Evolutionary conservation across 2,329 filamentous ascomycete species (phyloP).

Genomic region (Fusarium chuoi): DNA sequence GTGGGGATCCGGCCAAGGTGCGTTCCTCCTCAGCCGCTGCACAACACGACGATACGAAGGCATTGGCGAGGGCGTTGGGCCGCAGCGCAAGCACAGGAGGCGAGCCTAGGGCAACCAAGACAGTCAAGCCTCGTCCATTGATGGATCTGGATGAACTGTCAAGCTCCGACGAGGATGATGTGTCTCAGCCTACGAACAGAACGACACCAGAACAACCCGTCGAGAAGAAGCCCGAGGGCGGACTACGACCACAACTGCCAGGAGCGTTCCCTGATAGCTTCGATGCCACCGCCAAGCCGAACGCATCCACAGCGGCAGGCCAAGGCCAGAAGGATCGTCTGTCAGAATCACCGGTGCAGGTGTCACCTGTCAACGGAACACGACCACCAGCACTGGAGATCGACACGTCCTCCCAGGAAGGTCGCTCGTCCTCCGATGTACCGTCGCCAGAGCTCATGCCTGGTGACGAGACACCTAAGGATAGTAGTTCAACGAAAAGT

Average conservation of each 20-base stretch:
- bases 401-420: constrained; percentile 78
- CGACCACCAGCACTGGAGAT: constrained; percentile 74
- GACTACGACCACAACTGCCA: constrained; percentile 49
- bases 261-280: constrained; percentile 57
- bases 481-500: constrained; percentile 51
- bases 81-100: constrained; percentile 49
- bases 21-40: constrained; percentile 50
- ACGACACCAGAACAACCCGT: constrained; percentile 26
- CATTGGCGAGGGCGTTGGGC: constrained; percentile 34
- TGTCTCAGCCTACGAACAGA: constrained; percentile 38
- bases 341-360: constrained; percentile 75
- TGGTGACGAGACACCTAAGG: constrained; percentile 52
- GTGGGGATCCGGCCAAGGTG: constrained; percentile 44
- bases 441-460: constrained; percentile 71
- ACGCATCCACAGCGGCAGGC: constrained; percentile 47
- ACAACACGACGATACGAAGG: constrained; percentile 52
- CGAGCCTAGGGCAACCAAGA: constrained; percentile 65
- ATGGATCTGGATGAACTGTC: constrained; percentile 79
- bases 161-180: constrained; percentile 60
- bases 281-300: constrained; percentile 46
- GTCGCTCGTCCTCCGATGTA: constrained; percentile 70
- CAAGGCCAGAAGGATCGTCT: constrained; percentile 56
- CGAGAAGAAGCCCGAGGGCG: constrained; percentile 36
- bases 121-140: constrained; percentile 63
- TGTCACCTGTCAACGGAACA: constrained; percentile 54